Evolutionary conservation across 345 rosid species (phyloP).

Genomic region (Capsella bursapastoris): DNA sequence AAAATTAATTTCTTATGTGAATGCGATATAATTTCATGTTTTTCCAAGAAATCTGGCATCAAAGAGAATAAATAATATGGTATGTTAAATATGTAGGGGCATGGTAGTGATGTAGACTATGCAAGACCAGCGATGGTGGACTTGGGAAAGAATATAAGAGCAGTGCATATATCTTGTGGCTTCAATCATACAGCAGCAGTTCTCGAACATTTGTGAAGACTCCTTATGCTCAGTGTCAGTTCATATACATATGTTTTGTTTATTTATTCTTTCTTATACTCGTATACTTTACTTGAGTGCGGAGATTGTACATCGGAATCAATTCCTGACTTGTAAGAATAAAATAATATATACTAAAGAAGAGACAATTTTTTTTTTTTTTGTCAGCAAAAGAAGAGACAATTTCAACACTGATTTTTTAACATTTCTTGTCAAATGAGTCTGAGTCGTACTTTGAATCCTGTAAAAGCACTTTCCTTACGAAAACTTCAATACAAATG

Average conservation of each 20-base stretch:
- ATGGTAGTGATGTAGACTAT: constrained; percentile 87
- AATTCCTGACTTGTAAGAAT: constrained; percentile 19
- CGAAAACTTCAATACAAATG: constrained; percentile 1
- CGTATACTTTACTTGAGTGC: neutral
- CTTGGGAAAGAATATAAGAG: constrained; percentile 61
- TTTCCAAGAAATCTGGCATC: neutral
- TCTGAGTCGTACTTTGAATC: neutral
- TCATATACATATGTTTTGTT: neutral
- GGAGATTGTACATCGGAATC: constrained; percentile 26
- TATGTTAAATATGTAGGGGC: constrained; percentile 58
- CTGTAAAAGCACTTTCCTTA: constrained; percentile 9
- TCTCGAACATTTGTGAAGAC: constrained; percentile 54
- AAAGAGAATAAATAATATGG: neutral
- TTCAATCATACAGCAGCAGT: constrained; percentile 90
- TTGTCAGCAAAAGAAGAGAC: too few species aligned
- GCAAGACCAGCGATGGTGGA: constrained; percentile 58
- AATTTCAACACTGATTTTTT: neutral
- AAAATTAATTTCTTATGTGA: neutral
- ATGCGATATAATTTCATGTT: neutral
- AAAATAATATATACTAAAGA: neutral
- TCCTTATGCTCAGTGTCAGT: neutral
- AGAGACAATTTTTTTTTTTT: neutral
- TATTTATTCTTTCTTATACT: constrained; percentile 4
- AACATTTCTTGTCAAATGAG: neutral
- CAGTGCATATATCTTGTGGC: constrained; percentile 80